Percentiles rank a stretch among this genome's conserved stretches.
These are phyloP conservation scores for Posidonia oceanica DNA, from an alignment of 116 monocot species.

Conservation along the genomic window DNA sequence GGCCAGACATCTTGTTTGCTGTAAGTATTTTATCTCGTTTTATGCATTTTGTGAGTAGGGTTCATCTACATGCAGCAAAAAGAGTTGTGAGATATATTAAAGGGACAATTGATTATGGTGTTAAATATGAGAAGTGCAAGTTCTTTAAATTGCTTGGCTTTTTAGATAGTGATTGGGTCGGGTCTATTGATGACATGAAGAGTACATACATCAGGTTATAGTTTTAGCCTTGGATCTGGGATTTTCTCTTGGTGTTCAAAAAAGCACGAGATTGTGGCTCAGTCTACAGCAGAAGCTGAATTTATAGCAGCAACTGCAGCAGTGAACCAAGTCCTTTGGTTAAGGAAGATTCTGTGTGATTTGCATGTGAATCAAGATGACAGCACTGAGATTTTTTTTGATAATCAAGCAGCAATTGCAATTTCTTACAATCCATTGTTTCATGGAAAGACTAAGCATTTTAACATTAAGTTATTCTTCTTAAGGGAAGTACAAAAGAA, in stretches of 20 bases:
- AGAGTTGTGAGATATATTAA: background rate
- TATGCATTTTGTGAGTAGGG: background rate
- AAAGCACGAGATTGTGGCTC: slow-evolving; percentile 3
- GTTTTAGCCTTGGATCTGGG: background rate
- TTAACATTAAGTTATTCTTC: too few relatives aligned
- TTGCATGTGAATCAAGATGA: too few relatives aligned
- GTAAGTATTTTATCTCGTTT: background rate
- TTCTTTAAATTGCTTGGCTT: background rate
- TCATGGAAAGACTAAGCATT: too few relatives aligned
- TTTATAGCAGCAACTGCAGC: too few relatives aligned
- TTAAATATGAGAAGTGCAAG: background rate
- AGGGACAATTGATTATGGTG: background rate
- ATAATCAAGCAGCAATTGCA: too few relatives aligned
- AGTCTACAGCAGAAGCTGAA: background rate
- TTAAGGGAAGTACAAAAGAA: too few relatives aligned
- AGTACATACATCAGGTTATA: background rate
- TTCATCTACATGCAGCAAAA: background rate
- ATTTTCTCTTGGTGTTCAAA: slow-evolving; percentile 2
- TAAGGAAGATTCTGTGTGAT: too few relatives aligned
- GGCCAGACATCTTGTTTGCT: background rate
- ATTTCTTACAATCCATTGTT: too few relatives aligned
- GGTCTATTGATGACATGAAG: slow-evolving; percentile 4
- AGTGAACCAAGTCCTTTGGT: too few relatives aligned
- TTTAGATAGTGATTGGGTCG: background rate
- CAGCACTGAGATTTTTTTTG: too few relatives aligned